These are phyloP conservation scores for Fusarium succisae DNA, from an alignment of 2,329 filamentous ascomycete genomes.

Conservation along the genomic window DNA sequence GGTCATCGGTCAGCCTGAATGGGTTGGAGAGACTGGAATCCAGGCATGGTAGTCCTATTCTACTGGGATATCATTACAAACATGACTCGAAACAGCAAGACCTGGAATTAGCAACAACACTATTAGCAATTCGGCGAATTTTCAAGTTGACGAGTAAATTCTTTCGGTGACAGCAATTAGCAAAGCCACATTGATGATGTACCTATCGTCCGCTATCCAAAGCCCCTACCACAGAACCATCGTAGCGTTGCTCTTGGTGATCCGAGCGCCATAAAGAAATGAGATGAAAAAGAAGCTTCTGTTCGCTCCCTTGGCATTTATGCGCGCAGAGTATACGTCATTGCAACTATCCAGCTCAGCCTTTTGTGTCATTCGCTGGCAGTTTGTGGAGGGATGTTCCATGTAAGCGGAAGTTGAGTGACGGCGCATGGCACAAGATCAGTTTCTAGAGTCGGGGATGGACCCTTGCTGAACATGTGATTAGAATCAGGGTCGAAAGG, in stretches of 20 bases:
- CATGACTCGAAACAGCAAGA: background rate
- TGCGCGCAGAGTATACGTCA: slow-evolving; percentile 24
- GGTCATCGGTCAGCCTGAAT: slow-evolving; percentile 42
- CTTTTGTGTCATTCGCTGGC: background rate
- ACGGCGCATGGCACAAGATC: slow-evolving; percentile 15
- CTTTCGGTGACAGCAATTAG: background rate
- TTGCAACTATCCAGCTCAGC: slow-evolving; percentile 6
- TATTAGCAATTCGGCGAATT: background rate
- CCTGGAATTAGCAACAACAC: background rate
- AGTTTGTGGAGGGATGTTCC: slow-evolving; percentile 13
- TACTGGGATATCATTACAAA: background rate
- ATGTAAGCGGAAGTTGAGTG: slow-evolving; percentile 17
- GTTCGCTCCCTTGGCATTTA: slow-evolving; percentile 16
- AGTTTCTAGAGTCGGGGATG: background rate
- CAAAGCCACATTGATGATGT: slow-evolving; percentile 36
- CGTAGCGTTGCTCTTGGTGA: background rate
- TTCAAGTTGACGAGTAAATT: background rate
- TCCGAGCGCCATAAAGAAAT: background rate
- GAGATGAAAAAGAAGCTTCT: background rate
- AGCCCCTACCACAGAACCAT: background rate
- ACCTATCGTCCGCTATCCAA: background rate
- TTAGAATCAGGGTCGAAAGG: slow-evolving; percentile 20
- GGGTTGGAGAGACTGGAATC: slow-evolving; percentile 40
- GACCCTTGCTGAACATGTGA: slow-evolving; percentile 9
- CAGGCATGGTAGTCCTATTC: slow-evolving; percentile 45